These are phyloP conservation scores for Candida berthetii DNA, from an alignment of 805 yeast genomes.

Conservation along the genomic window DNA sequence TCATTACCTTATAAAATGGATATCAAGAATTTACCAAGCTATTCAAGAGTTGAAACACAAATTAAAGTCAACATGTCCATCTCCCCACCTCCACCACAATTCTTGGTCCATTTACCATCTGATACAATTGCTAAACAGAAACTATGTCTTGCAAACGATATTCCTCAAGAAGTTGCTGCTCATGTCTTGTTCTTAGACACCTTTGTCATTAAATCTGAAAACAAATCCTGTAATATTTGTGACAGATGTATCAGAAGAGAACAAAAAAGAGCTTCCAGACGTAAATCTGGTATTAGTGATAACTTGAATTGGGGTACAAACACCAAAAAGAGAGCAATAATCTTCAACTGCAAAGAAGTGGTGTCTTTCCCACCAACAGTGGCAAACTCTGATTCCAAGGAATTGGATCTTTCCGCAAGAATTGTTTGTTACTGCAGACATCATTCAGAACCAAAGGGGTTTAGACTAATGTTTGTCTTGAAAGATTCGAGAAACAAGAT, in stretches of 20 bases:
- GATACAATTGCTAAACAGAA: slow-evolving; percentile 87
- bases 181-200: slow-evolving; percentile 69
- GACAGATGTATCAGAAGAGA: slow-evolving; percentile 87
- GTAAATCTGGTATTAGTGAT: slow-evolving; percentile 76
- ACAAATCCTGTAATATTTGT: slow-evolving; percentile 70
- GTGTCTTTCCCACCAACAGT: slow-evolving; percentile 62
- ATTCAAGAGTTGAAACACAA: slow-evolving; percentile 94
- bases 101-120: slow-evolving; percentile 72
- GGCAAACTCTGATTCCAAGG: slow-evolving; percentile 20
- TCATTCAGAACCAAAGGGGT: slow-evolving; percentile 85
- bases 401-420: slow-evolving; percentile 55
- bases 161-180: slow-evolving; percentile 42
- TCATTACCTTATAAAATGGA: slow-evolving; percentile 38
- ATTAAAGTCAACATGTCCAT: slow-evolving; percentile 68
- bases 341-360: slow-evolving; percentile 88
- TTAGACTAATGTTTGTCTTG: slow-evolving; percentile 62
- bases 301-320: slow-evolving; percentile 73
- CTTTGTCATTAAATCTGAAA: slow-evolving; percentile 47
- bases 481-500: slow-evolving; percentile 55
- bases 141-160: slow-evolving; percentile 46
- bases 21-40: slow-evolving; percentile 63
- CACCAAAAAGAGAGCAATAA: slow-evolving; percentile 73
- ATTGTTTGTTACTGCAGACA: slow-evolving; percentile 95
- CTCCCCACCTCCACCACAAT: slow-evolving; percentile 73
- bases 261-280: slow-evolving; percentile 87